Percentiles rank a stretch among this genome's conserved stretches.
Evolutionary conservation across 192 early-diverging fungal genomes (phyloP).

Genomic region (Phlyctochytrium bullatum): DNA sequence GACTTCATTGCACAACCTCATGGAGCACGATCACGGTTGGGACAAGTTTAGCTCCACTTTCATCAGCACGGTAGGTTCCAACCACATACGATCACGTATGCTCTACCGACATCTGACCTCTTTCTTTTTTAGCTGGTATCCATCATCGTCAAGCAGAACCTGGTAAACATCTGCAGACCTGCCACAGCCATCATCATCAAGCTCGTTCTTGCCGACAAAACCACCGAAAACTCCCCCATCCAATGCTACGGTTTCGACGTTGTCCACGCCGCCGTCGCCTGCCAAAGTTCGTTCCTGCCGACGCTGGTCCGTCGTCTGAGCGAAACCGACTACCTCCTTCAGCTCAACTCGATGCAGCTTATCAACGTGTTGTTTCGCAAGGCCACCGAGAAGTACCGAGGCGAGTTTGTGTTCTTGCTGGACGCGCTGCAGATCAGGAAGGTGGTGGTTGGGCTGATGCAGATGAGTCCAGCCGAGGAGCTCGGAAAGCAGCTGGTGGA

Average conservation of each 20-base stretch:
- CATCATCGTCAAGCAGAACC: slow-evolving; percentile 62
- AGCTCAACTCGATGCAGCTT: slow-evolving; percentile 60
- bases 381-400: slow-evolving; percentile 53
- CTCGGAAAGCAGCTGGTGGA: slow-evolving; percentile 57
- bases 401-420: slow-evolving; percentile 45
- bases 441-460: slow-evolving; percentile 47
- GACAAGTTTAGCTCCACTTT: slow-evolving; percentile 48
- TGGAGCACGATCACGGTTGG: slow-evolving; percentile 69
- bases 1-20: slow-evolving; percentile 57
- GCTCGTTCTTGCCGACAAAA: slow-evolving; percentile 45
- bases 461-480: slow-evolving; percentile 57
- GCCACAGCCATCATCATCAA: slow-evolving; percentile 71
- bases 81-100: not conserved
- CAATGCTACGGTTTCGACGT: slow-evolving; percentile 54
- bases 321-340: slow-evolving; percentile 59
- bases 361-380: slow-evolving; percentile 63
- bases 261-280: slow-evolving; percentile 48
- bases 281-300: slow-evolving; percentile 40
- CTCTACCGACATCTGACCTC: not conserved
- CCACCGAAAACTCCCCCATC: slow-evolving; percentile 24
- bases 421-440: slow-evolving; percentile 48
- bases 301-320: slow-evolving; percentile 60
- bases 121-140: slow-evolving; percentile 33
- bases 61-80: slow-evolving; percentile 43
- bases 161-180: slow-evolving; percentile 69